phyloP scores from a whole-genome alignment of 1,284 basidiomycete genomes.

The Gastroboletus turbinatus region DNA sequence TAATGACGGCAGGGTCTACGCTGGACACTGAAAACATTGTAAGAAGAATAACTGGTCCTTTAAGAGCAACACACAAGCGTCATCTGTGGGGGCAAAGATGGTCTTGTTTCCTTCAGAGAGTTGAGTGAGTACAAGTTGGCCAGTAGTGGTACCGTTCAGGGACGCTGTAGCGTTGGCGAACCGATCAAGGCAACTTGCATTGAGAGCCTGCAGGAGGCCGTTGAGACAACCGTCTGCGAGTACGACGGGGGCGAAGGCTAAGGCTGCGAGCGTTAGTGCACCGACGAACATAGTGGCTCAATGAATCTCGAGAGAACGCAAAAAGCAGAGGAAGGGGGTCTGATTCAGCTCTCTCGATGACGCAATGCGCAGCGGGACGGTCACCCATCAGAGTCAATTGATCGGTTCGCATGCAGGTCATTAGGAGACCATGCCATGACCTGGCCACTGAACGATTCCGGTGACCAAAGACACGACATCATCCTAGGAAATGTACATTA shows the following conservation, averaged over 20 bases:
- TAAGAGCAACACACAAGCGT: constrained; percentile 40
- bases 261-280: constrained; percentile 2
- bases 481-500: neutral
- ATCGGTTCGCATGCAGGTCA: neutral
- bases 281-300: constrained; percentile 20
- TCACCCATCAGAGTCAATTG: neutral
- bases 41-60: neutral
- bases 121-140: constrained; percentile 42
- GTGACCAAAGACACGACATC: neutral
- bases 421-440: neutral
- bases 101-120: constrained; percentile 42
- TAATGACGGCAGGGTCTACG: constrained; percentile 30
- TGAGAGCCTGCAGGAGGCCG: constrained; percentile 37
- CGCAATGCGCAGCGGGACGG: constrained; percentile 33
- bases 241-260: constrained; percentile 15
- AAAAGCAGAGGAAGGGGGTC: neutral
- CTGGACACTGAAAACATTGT: constrained; percentile 6
- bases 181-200: constrained; percentile 38
- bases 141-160: constrained; percentile 45
- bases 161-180: constrained; percentile 36
- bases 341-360: constrained; percentile 16
- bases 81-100: constrained; percentile 51
- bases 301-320: neutral
- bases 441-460: neutral
- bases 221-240: constrained; percentile 29